These are phyloP conservation scores for Danielozyma ontarioensis DNA, from an alignment of 805 yeast species.

Conservation along the genomic window DNA sequence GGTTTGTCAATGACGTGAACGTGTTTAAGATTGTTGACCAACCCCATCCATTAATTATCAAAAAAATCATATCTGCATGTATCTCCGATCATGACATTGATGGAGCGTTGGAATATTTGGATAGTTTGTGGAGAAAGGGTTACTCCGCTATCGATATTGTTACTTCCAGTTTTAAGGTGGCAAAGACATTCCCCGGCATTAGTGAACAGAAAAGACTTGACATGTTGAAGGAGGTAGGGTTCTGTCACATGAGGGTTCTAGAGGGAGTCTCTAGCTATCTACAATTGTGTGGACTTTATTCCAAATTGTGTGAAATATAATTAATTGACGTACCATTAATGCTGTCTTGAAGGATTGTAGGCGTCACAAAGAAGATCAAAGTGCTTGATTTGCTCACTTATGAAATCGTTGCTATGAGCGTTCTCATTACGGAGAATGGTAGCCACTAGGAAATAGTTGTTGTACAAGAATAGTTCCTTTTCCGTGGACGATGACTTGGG, in stretches of 20 bases:
- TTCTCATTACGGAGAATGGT: constrained; percentile 47
- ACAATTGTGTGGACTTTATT: constrained; percentile 79
- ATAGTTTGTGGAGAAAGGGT: constrained; percentile 79
- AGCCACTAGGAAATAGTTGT: constrained; percentile 61
- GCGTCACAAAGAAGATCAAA: constrained; percentile 37
- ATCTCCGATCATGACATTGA: constrained; percentile 44
- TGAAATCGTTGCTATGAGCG: constrained; percentile 14
- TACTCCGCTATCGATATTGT: constrained; percentile 91
- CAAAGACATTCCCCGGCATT: constrained; percentile 66
- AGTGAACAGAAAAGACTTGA: constrained; percentile 69
- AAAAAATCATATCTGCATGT: constrained; percentile 49
- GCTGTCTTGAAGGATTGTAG: constrained; percentile 14
- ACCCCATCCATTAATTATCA: constrained; percentile 88
- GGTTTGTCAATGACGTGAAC: constrained; percentile 82
- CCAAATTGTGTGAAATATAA: constrained; percentile 43
- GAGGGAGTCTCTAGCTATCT: constrained; percentile 90
- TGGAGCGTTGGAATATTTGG: constrained; percentile 57
- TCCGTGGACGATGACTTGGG: constrained; percentile 36
- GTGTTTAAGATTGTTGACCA: constrained; percentile 94
- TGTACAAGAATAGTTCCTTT: constrained; percentile 68
- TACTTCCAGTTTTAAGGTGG: constrained; percentile 83
- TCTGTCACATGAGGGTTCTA: constrained; percentile 83
- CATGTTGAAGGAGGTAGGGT: constrained; percentile 80
- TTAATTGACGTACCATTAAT: too few relatives aligned
- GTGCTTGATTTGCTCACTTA: constrained; percentile 34